Evolutionary conservation across 148 eudicot genomes (phyloP).

Genomic region (Rhododendron griersonianum): DNA sequence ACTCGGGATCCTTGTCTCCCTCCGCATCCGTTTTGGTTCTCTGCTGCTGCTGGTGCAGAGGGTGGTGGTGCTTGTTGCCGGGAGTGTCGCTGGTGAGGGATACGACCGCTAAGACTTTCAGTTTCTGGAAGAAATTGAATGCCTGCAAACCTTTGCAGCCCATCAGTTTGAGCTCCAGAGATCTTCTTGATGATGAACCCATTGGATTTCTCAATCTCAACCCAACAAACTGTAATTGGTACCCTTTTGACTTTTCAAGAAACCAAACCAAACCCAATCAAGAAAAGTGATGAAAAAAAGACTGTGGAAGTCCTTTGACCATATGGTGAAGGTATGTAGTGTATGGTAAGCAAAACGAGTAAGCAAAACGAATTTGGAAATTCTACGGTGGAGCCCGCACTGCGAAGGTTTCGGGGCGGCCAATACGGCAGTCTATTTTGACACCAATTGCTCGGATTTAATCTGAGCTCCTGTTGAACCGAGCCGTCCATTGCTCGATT

Average conservation of each 20-base stretch:
- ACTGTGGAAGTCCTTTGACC: background rate
- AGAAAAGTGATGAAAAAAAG: background rate
- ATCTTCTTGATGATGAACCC: conserved; percentile 7
- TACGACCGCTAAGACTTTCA: conserved; percentile 25
- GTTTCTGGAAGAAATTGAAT: conserved; percentile 56
- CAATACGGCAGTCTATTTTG: no score
- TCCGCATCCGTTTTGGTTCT: conserved; percentile 33
- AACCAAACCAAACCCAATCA: background rate
- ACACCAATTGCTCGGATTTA: no score
- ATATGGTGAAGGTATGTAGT: background rate
- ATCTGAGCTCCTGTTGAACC: no score
- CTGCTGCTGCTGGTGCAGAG: conserved; percentile 28
- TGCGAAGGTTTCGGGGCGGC: no score
- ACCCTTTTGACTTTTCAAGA: background rate
- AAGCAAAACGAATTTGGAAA: no score
- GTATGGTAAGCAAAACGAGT: background rate
- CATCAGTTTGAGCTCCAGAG: conserved; percentile 30
- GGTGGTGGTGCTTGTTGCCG: background rate
- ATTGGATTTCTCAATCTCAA: background rate
- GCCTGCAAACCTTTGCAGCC: conserved; percentile 35
- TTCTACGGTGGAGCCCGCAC: no score
- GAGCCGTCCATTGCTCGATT: no score
- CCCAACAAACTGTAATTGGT: background rate
- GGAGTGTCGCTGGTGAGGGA: conserved; percentile 29
- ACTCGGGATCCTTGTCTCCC: conserved; percentile 42